Percentiles rank a stretch among this genome's conserved stretches.
Conservation (phyloP, 441 rosid species). For the Hura crepitans region DNA sequence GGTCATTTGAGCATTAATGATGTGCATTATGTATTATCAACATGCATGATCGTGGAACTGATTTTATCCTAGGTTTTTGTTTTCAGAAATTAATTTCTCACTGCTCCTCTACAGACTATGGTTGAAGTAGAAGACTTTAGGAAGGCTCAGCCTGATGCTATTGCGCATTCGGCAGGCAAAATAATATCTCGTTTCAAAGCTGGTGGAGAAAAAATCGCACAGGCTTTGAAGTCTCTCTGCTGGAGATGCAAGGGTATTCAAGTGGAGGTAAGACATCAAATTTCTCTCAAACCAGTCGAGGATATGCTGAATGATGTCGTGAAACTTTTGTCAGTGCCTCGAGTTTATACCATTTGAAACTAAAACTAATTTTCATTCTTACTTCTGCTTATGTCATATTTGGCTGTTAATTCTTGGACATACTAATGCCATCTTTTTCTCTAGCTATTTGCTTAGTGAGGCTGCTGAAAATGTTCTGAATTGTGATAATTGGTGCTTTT, state of each 20-base stretch:
- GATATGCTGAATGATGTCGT: not conserved
- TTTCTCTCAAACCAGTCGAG: conserved; percentile 9
- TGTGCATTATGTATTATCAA: conserved; percentile 4
- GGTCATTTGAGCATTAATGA: not conserved
- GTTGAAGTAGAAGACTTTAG: conserved; percentile 76
- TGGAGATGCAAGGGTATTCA: conserved; percentile 78
- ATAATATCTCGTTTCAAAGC: conserved; percentile 68
- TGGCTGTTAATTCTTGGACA: not conserved
- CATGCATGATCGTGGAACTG: not conserved
- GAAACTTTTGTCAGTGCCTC: not conserved
- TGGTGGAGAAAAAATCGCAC: conserved; percentile 52
- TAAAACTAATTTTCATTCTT: not conserved
- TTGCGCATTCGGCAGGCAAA: conserved; percentile 66
- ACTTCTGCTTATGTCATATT: not conserved
- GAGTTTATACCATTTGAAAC: not conserved
- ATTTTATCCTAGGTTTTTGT: not conserved
- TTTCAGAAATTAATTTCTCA: conserved; percentile 22
- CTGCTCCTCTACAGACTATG: conserved; percentile 40
- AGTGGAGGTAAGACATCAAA: conserved; percentile 62
- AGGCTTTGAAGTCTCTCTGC: conserved; percentile 74
- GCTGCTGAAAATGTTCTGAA: not conserved
- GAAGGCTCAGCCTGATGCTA: conserved; percentile 73
- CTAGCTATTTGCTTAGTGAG: not conserved
- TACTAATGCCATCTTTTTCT: not conserved
- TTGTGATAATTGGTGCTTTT: not conserved